A percentile compares a stretch with the other conserved stretches of the same genome.
phyloP scores from a whole-genome alignment of 164 flowering plant species.

The Taxillus chinensis region DNA sequence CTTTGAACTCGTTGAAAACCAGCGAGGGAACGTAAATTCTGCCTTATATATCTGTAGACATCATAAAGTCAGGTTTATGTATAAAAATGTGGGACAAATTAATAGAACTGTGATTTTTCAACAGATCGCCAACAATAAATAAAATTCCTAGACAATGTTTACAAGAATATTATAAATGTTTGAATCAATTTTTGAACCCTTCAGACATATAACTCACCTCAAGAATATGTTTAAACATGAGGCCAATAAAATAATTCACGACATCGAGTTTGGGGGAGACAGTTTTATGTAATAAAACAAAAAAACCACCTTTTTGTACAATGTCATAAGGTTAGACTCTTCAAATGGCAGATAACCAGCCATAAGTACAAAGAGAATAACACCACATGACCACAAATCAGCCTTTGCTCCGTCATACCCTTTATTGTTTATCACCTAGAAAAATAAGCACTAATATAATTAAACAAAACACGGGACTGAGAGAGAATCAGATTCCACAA shows the following conservation, averaged over 20 bases:
- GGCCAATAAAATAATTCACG: no score
- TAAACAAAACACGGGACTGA: background rate
- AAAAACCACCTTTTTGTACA: slow-evolving; percentile 71
- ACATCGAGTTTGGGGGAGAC: no score
- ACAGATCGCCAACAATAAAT: no score
- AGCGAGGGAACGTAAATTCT: slow-evolving; percentile 77
- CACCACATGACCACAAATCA: slow-evolving; percentile 97
- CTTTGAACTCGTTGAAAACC: slow-evolving; percentile 90
- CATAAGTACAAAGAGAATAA: slow-evolving; percentile 87
- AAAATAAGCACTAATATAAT: background rate
- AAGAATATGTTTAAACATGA: no score
- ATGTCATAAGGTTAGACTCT: slow-evolving; percentile 66
- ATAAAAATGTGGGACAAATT: no score
- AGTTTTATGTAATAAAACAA: background rate
- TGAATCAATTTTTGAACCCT: no score
- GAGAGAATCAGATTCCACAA: slow-evolving; percentile 1
- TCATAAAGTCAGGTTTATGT: background rate
- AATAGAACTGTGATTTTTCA: no score
- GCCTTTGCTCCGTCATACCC: slow-evolving; percentile 99
- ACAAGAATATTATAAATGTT: no score
- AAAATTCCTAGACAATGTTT: no score
- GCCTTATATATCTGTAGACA: slow-evolving; percentile 68
- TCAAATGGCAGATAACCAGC: slow-evolving; percentile 96
- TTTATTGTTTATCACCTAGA: slow-evolving; percentile 75
- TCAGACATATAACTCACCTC: no score